Conservation (phyloP, 176 grass and related monocot genomes). For the Aegilops umbellulata region DNA sequence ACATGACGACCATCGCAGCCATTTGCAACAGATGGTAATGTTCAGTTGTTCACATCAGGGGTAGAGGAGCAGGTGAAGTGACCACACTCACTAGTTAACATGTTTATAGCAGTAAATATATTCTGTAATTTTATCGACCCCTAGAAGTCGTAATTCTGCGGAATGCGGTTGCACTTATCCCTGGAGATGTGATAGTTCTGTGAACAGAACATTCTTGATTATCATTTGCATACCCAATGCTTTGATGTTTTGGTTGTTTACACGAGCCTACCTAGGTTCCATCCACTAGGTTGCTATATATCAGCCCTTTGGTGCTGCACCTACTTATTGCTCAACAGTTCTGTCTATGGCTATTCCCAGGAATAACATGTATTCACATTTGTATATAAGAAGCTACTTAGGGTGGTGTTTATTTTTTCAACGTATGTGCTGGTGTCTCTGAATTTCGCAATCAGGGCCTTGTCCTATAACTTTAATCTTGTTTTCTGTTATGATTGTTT, state of each 20-base stretch:
- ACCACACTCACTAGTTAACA: not conserved
- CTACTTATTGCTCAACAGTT: not conserved
- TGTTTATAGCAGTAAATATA: not conserved
- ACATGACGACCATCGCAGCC: not conserved
- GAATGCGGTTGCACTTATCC: too few relatives aligned
- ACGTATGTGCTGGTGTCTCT: not conserved
- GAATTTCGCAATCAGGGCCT: not conserved
- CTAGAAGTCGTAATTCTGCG: not conserved
- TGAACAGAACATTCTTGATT: not conserved
- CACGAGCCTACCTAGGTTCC: not conserved
- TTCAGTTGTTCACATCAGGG: not conserved
- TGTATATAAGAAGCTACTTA: not conserved
- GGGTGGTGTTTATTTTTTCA: not conserved
- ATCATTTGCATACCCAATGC: not conserved
- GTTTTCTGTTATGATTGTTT: not conserved
- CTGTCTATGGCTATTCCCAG: not conserved
- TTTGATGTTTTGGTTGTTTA: conserved; percentile 6
- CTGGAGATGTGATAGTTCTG: not conserved
- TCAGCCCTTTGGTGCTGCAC: not conserved
- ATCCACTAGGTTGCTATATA: not conserved
- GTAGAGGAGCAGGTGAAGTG: not conserved
- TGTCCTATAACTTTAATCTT: not conserved
- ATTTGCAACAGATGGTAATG: not conserved
- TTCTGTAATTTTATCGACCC: not conserved
- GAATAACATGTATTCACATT: not conserved